Percentiles rank a stretch among this genome's conserved stretches.
Conservation (phyloP, 129 eudicot genomes). For the Artemisia tridentata region DNA sequence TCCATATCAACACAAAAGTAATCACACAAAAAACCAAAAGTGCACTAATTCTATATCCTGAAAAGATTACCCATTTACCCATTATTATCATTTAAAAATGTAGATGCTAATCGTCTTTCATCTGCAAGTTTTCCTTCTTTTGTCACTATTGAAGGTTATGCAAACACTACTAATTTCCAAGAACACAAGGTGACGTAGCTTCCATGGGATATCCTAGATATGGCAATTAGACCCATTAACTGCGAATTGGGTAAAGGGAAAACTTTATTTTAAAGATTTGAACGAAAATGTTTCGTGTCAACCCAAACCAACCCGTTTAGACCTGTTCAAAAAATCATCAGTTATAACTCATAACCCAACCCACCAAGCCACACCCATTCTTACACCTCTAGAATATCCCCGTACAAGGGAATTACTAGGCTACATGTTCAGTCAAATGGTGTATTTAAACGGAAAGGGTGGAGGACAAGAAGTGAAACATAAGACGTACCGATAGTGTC, state of each 20-base stretch:
- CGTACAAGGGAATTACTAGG: not conserved
- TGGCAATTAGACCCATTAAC: not conserved
- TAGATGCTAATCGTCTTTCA: not conserved
- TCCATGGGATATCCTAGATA: not conserved
- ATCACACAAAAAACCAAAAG: not conserved
- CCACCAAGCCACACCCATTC: not conserved
- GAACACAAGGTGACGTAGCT: not conserved
- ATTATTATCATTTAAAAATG: not conserved
- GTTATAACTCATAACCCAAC: not conserved
- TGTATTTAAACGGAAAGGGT: not conserved
- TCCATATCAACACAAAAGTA: constrained; percentile 2
- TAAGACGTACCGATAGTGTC: not conserved
- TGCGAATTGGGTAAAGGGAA: too few relatives aligned
- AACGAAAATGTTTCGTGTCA: not conserved
- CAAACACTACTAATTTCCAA: not conserved
- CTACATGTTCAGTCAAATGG: not conserved
- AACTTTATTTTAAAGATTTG: not conserved
- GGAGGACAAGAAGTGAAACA: not conserved
- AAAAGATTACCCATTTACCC: not conserved
- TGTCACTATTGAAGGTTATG: not conserved
- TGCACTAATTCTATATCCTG: not conserved
- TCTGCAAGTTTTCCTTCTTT: not conserved
- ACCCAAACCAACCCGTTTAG: not conserved
- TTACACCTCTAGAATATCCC: not conserved
- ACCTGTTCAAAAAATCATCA: not conserved